phyloP scores from a whole-genome alignment of 192 early-diverging fungal genomes.

The Backusella psychrophila region DNA sequence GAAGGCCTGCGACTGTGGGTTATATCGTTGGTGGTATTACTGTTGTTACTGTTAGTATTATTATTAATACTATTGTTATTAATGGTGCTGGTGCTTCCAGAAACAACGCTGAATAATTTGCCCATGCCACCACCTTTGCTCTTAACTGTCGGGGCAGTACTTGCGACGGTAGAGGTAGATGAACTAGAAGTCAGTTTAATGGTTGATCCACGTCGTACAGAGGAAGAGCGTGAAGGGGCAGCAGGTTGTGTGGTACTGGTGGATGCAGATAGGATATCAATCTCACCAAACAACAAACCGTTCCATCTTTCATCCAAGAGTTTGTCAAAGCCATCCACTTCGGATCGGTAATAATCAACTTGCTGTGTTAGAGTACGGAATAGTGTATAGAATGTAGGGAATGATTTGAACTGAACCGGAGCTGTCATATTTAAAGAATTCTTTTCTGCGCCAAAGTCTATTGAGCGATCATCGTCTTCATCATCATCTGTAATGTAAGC shows the following conservation, averaged over 20 bases:
- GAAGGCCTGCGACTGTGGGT: background rate
- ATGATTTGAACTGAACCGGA: conserved; percentile 45
- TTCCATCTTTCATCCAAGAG: conserved; percentile 53
- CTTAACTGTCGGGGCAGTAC: background rate
- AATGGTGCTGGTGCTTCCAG: background rate
- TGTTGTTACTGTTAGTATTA: background rate
- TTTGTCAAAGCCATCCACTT: conserved; percentile 60
- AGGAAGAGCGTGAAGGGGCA: background rate
- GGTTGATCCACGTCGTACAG: background rate
- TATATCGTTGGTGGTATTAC: background rate
- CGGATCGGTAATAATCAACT: conserved; percentile 60
- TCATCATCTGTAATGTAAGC: conserved; percentile 22
- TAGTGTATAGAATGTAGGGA: conserved; percentile 65
- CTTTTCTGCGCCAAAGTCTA: conserved; percentile 33
- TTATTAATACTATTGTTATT: background rate
- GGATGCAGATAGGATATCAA: conserved; percentile 1
- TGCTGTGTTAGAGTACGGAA: conserved; percentile 62
- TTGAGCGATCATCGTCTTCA: conserved; percentile 41
- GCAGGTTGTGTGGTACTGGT: background rate
- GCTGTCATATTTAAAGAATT: conserved; percentile 15
- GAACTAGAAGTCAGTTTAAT: background rate
- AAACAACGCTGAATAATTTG: background rate
- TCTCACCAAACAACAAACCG: conserved; percentile 11
- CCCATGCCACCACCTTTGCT: background rate
- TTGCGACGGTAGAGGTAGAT: background rate